A percentile compares a stretch with the other conserved stretches of the same genome.
phyloP scores from a whole-genome alignment of 805 yeast genomes.

The Teunomyces barrocoloradensis region DNA sequence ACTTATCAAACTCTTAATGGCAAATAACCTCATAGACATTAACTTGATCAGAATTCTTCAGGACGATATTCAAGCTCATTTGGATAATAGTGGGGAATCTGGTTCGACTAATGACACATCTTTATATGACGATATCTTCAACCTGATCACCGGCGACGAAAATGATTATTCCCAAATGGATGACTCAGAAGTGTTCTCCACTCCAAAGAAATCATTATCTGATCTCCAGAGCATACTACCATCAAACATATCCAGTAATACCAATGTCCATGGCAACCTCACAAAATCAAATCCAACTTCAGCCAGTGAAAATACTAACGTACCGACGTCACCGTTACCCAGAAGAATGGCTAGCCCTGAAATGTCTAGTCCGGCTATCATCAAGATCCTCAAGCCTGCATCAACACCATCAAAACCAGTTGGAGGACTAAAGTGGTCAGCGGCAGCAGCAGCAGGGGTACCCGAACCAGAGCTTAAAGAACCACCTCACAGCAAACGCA shows the following conservation, averaged over 20 bases:
- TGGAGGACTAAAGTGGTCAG: slow-evolving; percentile 55
- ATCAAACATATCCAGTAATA: not conserved
- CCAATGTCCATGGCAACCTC: not conserved
- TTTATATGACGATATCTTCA: slow-evolving; percentile 42
- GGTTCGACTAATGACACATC: slow-evolving; percentile 37
- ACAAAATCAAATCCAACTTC: not conserved
- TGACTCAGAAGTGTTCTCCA: slow-evolving; percentile 12
- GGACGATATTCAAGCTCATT: slow-evolving; percentile 38
- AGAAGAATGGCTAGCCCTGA: slow-evolving; percentile 21
- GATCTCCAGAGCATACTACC: not conserved
- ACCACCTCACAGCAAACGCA: slow-evolving; percentile 1
- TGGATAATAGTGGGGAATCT: slow-evolving; percentile 39
- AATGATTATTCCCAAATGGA: slow-evolving; percentile 9
- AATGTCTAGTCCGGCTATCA: slow-evolving; percentile 36
- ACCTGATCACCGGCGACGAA: slow-evolving; percentile 13
- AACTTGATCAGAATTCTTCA: slow-evolving; percentile 33
- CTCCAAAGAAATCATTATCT: slow-evolving; percentile 5
- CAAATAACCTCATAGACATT: slow-evolving; percentile 24
- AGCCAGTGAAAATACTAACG: not conserved
- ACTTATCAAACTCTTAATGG: slow-evolving; percentile 28
- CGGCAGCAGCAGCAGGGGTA: slow-evolving; percentile 49
- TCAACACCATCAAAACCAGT: slow-evolving; percentile 52
- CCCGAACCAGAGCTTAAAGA: slow-evolving; percentile 6
- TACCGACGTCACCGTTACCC: slow-evolving; percentile 9
- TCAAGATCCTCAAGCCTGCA: slow-evolving; percentile 52